A percentile compares a stretch with the other conserved stretches of the same genome.
These are phyloP conservation scores for Botrytis deweyae DNA, from an alignment of 2,329 filamentous ascomycete species.

Conservation along the genomic window DNA sequence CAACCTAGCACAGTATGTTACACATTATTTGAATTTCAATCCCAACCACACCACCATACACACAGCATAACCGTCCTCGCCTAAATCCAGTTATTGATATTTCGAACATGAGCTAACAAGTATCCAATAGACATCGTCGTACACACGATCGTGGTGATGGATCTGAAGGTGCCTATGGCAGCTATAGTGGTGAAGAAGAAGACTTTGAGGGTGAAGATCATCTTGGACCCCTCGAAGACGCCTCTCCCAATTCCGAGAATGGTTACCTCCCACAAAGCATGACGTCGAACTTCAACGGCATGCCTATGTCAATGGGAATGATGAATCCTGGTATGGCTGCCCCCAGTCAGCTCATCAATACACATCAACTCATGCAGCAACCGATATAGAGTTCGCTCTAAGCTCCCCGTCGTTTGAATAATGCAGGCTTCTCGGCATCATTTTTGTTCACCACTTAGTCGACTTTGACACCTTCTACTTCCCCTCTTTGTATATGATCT, in stretches of 20 bases:
- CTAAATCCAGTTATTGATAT: constrained; percentile 21
- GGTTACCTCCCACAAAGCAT: constrained; percentile 52
- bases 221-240: constrained; percentile 75
- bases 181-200: constrained; percentile 70
- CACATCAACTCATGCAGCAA: constrained; percentile 41
- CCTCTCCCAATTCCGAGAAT: constrained; percentile 69
- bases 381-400: constrained; percentile 31
- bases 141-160: constrained; percentile 82
- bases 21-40: constrained; percentile 23
- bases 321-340: constrained; percentile 39
- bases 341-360: constrained; percentile 41
- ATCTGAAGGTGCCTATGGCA: constrained; percentile 58
- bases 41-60: constrained; percentile 22
- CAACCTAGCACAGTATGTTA: constrained; percentile 91
- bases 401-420: constrained; percentile 1
- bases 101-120: constrained; percentile 32
- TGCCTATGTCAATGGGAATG: constrained; percentile 34
- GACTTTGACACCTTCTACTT: constrained; percentile 19
- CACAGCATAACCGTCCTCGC: constrained; percentile 40
- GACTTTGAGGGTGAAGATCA: constrained; percentile 81
- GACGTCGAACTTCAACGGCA: constrained; percentile 30
- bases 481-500: constrained; percentile 24
- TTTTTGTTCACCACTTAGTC: constrained; percentile 14
- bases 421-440: neutral
- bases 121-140: constrained; percentile 56